phyloP scores from a whole-genome alignment of 208 protist species.

The Acanthamoeba castellanii region DNA sequence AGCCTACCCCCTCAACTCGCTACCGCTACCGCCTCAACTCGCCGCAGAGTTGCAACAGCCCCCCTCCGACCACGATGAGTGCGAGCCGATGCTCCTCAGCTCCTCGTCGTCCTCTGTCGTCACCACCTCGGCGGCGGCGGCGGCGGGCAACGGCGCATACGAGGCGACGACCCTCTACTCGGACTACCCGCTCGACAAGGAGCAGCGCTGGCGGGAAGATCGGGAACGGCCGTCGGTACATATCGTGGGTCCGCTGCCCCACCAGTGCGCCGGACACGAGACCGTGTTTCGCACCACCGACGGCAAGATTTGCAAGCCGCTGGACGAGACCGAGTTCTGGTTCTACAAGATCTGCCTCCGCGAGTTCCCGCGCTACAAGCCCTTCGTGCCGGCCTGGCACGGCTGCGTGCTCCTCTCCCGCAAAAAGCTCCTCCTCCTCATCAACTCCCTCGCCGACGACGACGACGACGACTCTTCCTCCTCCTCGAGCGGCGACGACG shows the following conservation, averaged over 20 bases:
- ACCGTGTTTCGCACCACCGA: conserved; percentile 62
- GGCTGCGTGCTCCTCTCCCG: conserved; percentile 13
- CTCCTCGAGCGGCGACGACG: background rate
- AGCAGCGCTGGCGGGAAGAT: conserved; percentile 44
- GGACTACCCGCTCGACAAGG: conserved; percentile 43
- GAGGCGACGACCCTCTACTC: conserved; percentile 27
- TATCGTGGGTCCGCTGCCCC: conserved; percentile 24
- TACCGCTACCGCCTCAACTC: background rate
- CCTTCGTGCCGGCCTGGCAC: conserved; percentile 48
- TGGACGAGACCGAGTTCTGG: conserved; percentile 71
- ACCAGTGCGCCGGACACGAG: conserved; percentile 67
- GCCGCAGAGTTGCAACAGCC: background rate
- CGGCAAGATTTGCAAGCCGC: conserved; percentile 70
- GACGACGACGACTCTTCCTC: conserved; percentile 12
- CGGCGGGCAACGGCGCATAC: background rate
- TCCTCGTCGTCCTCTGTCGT: background rate
- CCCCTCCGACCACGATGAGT: background rate
- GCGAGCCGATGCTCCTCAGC: background rate
- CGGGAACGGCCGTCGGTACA: background rate
- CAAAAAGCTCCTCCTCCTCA: conserved; percentile 55
- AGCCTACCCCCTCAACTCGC: background rate
- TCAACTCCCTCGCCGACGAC: conserved; percentile 23
- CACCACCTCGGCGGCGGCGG: background rate
- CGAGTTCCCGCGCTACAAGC: conserved; percentile 36
- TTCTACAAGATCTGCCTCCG: conserved; percentile 65